These are phyloP conservation scores for Fusarium euwallaceae DNA, from an alignment of 2,329 filamentous ascomycete species.

Conservation along the genomic window DNA sequence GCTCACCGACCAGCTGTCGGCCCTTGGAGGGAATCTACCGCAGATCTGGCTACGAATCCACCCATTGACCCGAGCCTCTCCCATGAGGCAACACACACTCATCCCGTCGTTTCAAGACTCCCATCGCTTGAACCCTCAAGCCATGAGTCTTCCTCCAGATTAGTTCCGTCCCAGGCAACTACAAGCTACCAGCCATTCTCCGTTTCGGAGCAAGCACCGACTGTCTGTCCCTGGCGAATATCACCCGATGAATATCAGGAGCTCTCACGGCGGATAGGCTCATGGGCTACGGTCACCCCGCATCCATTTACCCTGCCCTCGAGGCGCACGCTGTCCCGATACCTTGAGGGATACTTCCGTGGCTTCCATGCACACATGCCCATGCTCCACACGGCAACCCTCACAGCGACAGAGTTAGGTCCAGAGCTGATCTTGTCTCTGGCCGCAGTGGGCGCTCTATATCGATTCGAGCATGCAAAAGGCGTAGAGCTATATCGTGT, in stretches of 20 bases:
- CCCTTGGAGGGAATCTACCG: not conserved
- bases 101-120: not conserved
- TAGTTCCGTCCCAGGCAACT: not conserved
- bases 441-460: slow-evolving; percentile 19
- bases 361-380: slow-evolving; percentile 28
- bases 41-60: not conserved
- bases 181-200: not conserved
- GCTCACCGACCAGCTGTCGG: not conserved
- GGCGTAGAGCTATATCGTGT: slow-evolving; percentile 10
- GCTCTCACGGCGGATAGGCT: not conserved
- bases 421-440: slow-evolving; percentile 8
- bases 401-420: not conserved
- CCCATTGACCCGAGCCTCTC: not conserved
- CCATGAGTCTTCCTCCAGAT: not conserved
- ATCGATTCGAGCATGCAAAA: slow-evolving; percentile 14
- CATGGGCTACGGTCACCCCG: not conserved
- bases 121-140: not conserved
- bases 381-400: slow-evolving; percentile 20
- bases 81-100: not conserved
- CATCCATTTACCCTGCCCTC: slow-evolving; percentile 13
- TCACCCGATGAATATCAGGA: slow-evolving; percentile 13
- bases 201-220: not conserved
- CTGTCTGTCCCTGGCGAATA: slow-evolving; percentile 18
- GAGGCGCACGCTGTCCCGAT: slow-evolving; percentile 23
- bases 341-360: slow-evolving; percentile 26